Base-by-base conservation (phyloP, 345 rosid species). In the Moricandia moricandioides region DNA sequence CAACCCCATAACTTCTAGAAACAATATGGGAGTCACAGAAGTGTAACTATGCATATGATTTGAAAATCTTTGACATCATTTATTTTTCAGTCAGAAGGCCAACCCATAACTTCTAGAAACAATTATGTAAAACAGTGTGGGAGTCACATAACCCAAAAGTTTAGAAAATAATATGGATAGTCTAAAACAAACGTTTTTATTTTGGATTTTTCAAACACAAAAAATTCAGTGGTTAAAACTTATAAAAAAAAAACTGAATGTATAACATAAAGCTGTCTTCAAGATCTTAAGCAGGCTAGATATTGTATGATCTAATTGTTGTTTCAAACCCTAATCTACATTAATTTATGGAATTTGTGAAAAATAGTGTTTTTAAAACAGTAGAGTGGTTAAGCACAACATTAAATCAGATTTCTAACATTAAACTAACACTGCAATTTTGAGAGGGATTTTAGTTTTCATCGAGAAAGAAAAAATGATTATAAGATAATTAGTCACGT, bases 61-160 rank as follows among this genome's bases (percentile, higher is more conserved):
- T 40, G 1, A 26, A 60, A 4, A 59, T 59, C 45, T 34, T 60
- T 61, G 12, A 68, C 45, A 75, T 75, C 57, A 60, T 68, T 75
- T 75, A 67, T 13, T 35, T 68, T 26, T 30, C 1, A 60, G 73
- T 67, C 61, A 75, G 30, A 59, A 6, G 62, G 43, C 68, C 61
- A 45, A 51, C n/a, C 37, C 30, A 74, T 12, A 7, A 0, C 27
- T 26, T 47, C 16, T 21, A 56, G 16, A 39, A 45, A 29, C 29
- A 30, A 8, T 71, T 11, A 26, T 16, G 11, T 67, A 47, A 45
- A 29, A 27, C 10, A 39, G 27, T 6, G 35, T 27, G 13, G 17
- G 24, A 69, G 16, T 56, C 47, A 70, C 60, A 54, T 30, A 29
- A 16, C 43, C 8, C 24, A 14, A 43, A 43, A 60, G 13, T 60